Conservation (phyloP, 148 eudicot species). For the Arbutus unedo region DNA sequence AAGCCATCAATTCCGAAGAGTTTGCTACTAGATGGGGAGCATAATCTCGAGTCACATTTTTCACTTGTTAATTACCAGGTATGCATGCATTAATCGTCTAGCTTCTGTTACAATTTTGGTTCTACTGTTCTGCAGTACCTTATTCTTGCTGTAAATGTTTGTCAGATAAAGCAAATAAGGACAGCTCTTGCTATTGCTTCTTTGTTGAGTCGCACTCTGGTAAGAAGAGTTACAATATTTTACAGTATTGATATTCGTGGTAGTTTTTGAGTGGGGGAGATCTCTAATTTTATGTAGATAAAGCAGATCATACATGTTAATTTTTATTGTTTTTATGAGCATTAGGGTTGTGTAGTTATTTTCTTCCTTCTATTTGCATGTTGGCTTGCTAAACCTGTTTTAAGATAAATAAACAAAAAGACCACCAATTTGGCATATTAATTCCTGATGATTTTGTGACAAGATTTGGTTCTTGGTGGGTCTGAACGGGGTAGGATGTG, state of each 20-base stretch:
- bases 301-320: neutral
- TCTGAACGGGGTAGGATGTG: neutral
- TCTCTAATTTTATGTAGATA: neutral
- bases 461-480: constrained; percentile 4
- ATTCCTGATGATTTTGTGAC: neutral
- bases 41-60: constrained; percentile 78
- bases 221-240: constrained; percentile 35
- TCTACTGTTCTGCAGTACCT: constrained; percentile 13
- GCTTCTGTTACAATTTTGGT: constrained; percentile 9
- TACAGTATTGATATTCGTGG: neutral
- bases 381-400: neutral
- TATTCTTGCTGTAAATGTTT: constrained; percentile 17
- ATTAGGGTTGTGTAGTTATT: neutral
- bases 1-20: constrained; percentile 80
- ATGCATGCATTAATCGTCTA: constrained; percentile 22
- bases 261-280: neutral
- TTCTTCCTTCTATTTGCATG: neutral
- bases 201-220: constrained; percentile 83
- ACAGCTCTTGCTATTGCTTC: constrained; percentile 91
- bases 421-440: neutral
- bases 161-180: constrained; percentile 89
- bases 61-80: constrained; percentile 81
- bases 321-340: neutral
- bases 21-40: constrained; percentile 75
- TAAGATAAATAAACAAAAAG: neutral